phyloP scores from a whole-genome alignment of 139 green algal species.

The Chlamydomonas incerta region DNA sequence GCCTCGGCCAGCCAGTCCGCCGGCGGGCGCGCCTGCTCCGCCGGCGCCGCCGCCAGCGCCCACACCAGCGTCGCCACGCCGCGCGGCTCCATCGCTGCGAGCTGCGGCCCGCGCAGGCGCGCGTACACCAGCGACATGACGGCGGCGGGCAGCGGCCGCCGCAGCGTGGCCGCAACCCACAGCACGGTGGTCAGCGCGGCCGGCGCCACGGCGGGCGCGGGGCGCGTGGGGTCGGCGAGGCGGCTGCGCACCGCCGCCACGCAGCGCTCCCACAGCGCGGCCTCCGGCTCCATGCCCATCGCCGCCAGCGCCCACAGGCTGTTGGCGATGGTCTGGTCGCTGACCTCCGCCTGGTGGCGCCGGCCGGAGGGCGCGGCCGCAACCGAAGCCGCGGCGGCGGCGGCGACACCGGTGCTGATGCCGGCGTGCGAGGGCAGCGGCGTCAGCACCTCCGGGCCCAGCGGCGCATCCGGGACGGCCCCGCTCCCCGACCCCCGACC shows the following conservation, averaged over 20 bases:
- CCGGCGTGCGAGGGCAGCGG: no score
- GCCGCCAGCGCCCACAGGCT: conserved; percentile 38
- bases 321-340: conserved; percentile 33
- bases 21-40: conserved; percentile 19
- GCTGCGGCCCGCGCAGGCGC: not conserved
- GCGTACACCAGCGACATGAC: conserved; percentile 39
- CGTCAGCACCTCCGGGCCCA: no score
- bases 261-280: conserved; percentile 15
- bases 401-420: no score
- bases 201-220: not conserved
- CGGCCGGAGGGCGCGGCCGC: no score
- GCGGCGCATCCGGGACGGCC: no score
- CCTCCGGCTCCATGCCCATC: not conserved
- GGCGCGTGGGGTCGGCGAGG: not conserved
- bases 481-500: no score
- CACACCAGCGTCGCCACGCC: conserved; percentile 40
- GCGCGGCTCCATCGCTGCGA: conserved; percentile 19
- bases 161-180: conserved; percentile 9
- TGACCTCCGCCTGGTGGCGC: not conserved
- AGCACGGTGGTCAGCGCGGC: conserved; percentile 26
- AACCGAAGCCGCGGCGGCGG: no score
- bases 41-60: not conserved
- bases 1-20: conserved; percentile 13
- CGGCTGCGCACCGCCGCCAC: not conserved
- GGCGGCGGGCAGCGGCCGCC: conserved; percentile 28